Conservation (phyloP, 1,284 basidiomycete species). For the Rhodotorula glutinis region DNA sequence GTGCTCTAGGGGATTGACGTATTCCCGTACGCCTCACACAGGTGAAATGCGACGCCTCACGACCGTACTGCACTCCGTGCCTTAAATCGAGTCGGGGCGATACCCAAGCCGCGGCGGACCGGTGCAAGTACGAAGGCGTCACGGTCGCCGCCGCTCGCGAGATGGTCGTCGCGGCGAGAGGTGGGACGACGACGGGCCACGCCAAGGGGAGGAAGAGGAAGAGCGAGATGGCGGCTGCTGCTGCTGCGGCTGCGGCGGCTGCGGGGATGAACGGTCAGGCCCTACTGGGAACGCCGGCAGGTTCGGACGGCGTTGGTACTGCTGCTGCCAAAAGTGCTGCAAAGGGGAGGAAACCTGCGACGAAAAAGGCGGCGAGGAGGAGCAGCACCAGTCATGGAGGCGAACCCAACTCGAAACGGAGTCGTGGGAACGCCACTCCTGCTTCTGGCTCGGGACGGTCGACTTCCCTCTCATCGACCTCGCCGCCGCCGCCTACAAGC, state of each 20-base stretch:
- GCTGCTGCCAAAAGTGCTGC: not conserved
- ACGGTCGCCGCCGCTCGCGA: constrained; percentile 27
- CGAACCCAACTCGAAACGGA: not conserved
- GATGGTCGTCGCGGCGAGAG: constrained; percentile 10
- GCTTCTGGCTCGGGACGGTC: not conserved
- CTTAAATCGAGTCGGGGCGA: constrained; percentile 34
- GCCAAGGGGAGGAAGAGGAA: constrained; percentile 6
- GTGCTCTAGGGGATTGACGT: too few species aligned
- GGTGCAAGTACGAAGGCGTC: constrained; percentile 37
- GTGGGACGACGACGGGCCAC: not conserved
- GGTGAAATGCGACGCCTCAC: constrained; percentile 27
- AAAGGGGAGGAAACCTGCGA: not conserved
- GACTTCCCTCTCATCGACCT: too few species aligned
- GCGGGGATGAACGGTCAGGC: not conserved
- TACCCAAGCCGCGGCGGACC: not conserved
- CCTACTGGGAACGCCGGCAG: too few species aligned
- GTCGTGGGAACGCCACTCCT: not conserved
- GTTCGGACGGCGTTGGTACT: too few species aligned
- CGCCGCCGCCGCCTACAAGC: too few species aligned
- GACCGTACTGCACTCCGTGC: constrained; percentile 30
- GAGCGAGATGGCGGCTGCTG: not conserved
- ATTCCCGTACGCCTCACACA: too few species aligned
- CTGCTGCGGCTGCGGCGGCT: not conserved
- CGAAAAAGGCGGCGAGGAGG: not conserved
- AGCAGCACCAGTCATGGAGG: not conserved